These are phyloP conservation scores for Solanum clarkiae DNA, from an alignment of 257 asterid genomes.

Conservation along the genomic window DNA sequence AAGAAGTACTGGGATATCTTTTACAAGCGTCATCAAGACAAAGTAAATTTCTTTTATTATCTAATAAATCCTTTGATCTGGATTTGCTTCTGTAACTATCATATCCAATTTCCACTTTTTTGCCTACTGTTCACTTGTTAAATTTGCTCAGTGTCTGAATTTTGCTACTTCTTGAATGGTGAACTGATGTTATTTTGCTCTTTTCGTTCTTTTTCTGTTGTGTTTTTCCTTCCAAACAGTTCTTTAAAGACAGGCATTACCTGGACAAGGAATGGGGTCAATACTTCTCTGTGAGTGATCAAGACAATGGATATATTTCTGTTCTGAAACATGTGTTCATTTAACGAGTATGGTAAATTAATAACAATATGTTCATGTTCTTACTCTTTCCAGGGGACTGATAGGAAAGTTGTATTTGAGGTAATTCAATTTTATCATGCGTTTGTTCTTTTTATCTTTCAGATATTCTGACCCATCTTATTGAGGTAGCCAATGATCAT, in stretches of 20 bases:
- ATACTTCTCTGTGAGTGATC: conserved; percentile 68
- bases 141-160: neutral
- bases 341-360: neutral
- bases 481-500: neutral
- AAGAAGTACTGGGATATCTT: conserved; percentile 92
- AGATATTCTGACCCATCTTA: neutral
- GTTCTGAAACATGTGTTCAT: neutral
- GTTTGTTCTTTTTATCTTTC: neutral
- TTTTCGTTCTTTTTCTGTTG: neutral
- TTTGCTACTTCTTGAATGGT: neutral
- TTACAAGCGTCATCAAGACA: conserved; percentile 89
- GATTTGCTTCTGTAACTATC: neutral
- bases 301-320: neutral
- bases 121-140: neutral
- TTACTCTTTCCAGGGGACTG: conserved; percentile 42
- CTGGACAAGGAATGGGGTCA: conserved; percentile 96
- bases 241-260: conserved; percentile 95
- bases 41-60: conserved; percentile 31
- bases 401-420: conserved; percentile 58
- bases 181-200: neutral
- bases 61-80: neutral
- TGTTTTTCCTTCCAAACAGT: conserved; percentile 23
- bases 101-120: neutral
- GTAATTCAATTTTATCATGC: conserved; percentile 18
- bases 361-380: neutral